Evolutionary conservation across 2,329 filamentous ascomycete genomes (phyloP), one percentile per base, ranked within the genome.

Genomic region (Phoma sp.): DNA sequence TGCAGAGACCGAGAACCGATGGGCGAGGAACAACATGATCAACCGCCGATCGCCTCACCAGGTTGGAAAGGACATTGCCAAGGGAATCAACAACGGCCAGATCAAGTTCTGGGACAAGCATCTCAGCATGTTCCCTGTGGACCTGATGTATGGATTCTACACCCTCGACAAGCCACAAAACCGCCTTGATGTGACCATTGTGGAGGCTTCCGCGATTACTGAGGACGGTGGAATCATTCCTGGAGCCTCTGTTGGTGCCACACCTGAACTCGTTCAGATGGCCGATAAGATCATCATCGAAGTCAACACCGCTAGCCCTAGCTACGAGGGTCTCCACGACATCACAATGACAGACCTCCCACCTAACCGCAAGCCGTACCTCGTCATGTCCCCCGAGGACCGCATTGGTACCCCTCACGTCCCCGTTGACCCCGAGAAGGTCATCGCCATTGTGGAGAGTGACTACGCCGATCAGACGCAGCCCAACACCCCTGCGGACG

Each of bases 101-200:
- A 96, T 96, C 78, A 87, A 93, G 59, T 96, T 96, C 77, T 96
- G 96, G 72, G 91, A 96, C 75, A 96, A 96, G 80, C 91, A 96
- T 79, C 75, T 96, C 71, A 92, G 88, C 76, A 96, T 96, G 91
- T 96, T 96, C 74, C 91, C 91, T 4, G 83, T 88, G 35, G 91
- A 96, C 72, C 80, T 96, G 61, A 89, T 93, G 74, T 95, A 95
- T 73, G 78, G 90, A 27, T 93, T 83, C 77, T 96, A 96, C 79
- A 96, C 91, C 10, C 87, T 91, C 74, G 84, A 96, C 72, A 88
- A 88, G 70, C 83, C 86, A 5, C 83, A 83, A 59, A 90, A 89
- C 70, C 87, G 84, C 47, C 80, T 96, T 27, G 91, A 96, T 68
- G 90, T 96, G 0, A 89, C 88, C 0, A 88, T 96, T 39, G 88